Evolutionary conservation across 257 asterid species (phyloP).

Genomic region (Solanum phureja): DNA sequence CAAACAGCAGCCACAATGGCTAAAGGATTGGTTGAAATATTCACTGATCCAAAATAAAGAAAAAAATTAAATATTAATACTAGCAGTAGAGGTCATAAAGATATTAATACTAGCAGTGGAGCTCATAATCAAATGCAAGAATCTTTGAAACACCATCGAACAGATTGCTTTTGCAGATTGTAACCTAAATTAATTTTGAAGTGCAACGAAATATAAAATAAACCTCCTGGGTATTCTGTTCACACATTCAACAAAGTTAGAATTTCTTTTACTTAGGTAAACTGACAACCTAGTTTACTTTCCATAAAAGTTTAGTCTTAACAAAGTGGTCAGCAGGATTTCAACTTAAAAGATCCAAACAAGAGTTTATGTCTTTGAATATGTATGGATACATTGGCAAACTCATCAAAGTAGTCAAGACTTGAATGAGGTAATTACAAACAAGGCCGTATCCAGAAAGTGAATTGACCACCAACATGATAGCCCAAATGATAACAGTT

Average conservation of each 20-base stretch:
- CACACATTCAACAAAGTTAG: not conserved
- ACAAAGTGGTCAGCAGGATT: not conserved
- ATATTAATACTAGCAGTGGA: not conserved
- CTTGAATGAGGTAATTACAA: not conserved
- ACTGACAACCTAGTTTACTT: not conserved
- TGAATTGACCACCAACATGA: not conserved
- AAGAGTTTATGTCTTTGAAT: not conserved
- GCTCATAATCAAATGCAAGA: not conserved
- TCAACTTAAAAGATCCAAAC: not conserved
- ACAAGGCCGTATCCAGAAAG: not conserved
- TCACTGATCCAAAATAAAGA: not conserved
- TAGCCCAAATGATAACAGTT: not conserved
- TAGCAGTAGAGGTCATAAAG: not conserved
- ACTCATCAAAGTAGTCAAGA: not conserved
- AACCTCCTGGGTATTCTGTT: not conserved
- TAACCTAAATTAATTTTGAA: not conserved
- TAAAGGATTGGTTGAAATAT: not conserved
- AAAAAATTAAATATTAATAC: not conserved
- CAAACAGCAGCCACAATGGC: not conserved
- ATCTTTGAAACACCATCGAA: not conserved
- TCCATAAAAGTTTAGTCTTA: not conserved
- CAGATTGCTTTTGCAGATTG: not conserved
- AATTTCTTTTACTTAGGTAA: not conserved
- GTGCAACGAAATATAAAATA: not conserved
- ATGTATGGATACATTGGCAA: not conserved